These are phyloP conservation scores for Yamadazyma philogaea DNA, from an alignment of 805 yeast species.

Conservation along the genomic window DNA sequence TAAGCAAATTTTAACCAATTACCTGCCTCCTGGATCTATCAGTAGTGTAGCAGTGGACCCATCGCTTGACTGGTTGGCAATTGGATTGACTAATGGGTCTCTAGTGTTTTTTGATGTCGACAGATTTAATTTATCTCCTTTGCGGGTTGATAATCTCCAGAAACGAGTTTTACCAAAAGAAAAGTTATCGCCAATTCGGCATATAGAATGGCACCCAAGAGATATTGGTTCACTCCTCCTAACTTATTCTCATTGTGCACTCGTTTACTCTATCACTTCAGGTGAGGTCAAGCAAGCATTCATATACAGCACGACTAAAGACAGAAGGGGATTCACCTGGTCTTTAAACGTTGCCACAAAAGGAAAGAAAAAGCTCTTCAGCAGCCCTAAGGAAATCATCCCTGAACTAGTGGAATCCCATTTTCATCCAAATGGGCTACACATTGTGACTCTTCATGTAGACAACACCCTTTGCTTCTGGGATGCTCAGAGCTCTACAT, in stretches of 20 bases:
- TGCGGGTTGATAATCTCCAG: constrained; percentile 70
- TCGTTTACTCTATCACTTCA: constrained; percentile 63
- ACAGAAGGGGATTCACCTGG: constrained; percentile 58
- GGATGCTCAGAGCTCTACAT: constrained; percentile 79
- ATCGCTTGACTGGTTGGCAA: constrained; percentile 76
- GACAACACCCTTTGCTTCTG: constrained; percentile 89
- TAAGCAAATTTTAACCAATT: constrained; percentile 56
- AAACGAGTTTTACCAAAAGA: constrained; percentile 54
- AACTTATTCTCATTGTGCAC: constrained; percentile 66
- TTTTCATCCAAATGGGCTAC: constrained; percentile 93
- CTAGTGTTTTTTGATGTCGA: constrained; percentile 77
- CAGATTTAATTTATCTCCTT: constrained; percentile 62
- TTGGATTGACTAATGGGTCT: constrained; percentile 79
- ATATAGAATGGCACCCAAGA: constrained; percentile 81
- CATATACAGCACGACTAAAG: constrained; percentile 60
- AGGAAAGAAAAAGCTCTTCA: constrained; percentile 41
- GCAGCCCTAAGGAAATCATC: constrained; percentile 32
- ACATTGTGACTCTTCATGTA: constrained; percentile 70
- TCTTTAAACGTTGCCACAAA: constrained; percentile 29
- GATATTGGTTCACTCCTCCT: constrained; percentile 78
- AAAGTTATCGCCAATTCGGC: constrained; percentile 59
- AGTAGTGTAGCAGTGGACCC: constrained; percentile 78
- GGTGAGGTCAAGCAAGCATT: constrained; percentile 56
- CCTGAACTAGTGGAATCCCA: constrained; percentile 47
- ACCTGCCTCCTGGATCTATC: constrained; percentile 63